phyloP scores from a whole-genome alignment of 345 rosid genomes.

The Erysimum cheiranthoides region DNA sequence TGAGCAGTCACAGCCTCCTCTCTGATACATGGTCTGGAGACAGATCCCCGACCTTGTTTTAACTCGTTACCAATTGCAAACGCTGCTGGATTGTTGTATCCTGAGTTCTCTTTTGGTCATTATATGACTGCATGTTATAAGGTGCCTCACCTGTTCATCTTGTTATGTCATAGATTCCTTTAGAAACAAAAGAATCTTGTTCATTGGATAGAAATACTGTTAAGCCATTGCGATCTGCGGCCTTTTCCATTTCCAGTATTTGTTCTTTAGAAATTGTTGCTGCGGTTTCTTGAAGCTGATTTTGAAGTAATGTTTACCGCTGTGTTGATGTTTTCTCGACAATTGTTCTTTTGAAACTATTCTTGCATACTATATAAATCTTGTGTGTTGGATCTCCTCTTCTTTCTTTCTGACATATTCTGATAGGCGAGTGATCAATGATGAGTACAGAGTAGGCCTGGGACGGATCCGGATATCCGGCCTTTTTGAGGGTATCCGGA shows the following conservation, averaged over 20 bases:
- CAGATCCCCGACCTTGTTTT: not conserved
- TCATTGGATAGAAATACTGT: conserved; percentile 29
- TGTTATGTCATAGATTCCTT: conserved; percentile 18
- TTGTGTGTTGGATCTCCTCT: not conserved
- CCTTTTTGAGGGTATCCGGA: no score
- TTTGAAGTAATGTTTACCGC: conserved; percentile 16
- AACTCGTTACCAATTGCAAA: conserved; percentile 7
- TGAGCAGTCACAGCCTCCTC: conserved; percentile 47
- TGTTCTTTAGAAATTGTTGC: conserved; percentile 24
- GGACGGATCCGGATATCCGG: no score
- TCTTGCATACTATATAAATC: conserved; percentile 13
- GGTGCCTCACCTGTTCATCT: conserved; percentile 20
- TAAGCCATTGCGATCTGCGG: conserved; percentile 19
- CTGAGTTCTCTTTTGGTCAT: conserved; percentile 11
- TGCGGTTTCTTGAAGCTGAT: conserved; percentile 6
- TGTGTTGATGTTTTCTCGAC: conserved; percentile 11
- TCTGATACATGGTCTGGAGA: conserved; percentile 29
- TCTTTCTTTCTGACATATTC: not conserved
- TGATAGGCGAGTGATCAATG: not conserved
- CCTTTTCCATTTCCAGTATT: conserved; percentile 15
- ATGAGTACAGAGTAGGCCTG: not conserved
- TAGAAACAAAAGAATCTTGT: conserved; percentile 28
- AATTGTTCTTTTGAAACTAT: not conserved
- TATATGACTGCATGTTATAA: conserved; percentile 14
- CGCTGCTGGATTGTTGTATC: not conserved